Evolutionary conservation across 208 protist species (phyloP).

Genomic region (Phytomonas sp.): DNA sequence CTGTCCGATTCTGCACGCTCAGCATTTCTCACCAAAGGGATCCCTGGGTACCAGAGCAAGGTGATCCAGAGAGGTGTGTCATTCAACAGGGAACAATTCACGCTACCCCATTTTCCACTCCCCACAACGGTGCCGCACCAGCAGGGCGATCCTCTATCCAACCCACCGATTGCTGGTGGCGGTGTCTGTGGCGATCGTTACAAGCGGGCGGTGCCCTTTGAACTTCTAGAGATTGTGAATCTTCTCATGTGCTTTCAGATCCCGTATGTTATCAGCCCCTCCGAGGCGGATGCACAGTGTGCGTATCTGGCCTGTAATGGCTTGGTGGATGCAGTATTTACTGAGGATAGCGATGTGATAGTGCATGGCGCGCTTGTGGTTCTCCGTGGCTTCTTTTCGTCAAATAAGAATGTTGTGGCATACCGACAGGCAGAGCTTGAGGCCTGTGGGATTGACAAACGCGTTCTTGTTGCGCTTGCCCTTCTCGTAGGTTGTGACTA

Average conservation of each 20-base stretch:
- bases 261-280: constrained; percentile 79
- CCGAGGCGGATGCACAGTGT: constrained; percentile 93
- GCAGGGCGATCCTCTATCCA: neutral
- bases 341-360: constrained; percentile 94
- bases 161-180: constrained; percentile 8
- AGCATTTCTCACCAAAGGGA: neutral
- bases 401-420: constrained; percentile 49
- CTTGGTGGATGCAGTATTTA: constrained; percentile 93
- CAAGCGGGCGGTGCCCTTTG: constrained; percentile 31
- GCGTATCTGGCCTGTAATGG: constrained; percentile 64
- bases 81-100: neutral
- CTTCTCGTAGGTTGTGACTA: constrained; percentile 95
- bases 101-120: neutral
- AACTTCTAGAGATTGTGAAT: constrained; percentile 64
- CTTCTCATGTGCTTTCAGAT: constrained; percentile 82
- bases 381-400: constrained; percentile 89
- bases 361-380: constrained; percentile 91
- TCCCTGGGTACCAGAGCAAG: neutral
- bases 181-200: neutral
- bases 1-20: neutral
- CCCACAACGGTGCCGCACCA: neutral
- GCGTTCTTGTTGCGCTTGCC: constrained; percentile 82
- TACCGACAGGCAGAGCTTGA: constrained; percentile 51
- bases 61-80: neutral
- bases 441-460: constrained; percentile 69